Conservation (phyloP, 768 basidiomycete genomes). For the Phanerochaete carnosa region DNA sequence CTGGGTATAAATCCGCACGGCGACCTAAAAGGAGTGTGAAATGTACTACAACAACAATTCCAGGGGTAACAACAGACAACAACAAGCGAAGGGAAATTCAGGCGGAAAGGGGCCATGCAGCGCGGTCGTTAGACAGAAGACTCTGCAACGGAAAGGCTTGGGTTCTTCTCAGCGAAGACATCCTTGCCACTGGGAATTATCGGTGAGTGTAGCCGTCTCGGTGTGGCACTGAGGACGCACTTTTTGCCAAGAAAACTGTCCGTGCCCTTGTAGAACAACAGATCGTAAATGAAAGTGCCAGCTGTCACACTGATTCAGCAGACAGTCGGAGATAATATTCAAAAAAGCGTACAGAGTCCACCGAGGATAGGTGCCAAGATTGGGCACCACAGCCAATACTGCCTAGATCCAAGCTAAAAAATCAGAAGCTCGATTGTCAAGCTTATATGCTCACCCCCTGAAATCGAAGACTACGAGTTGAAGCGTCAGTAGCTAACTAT, state of each 20-base stretch:
- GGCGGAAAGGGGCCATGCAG: background rate
- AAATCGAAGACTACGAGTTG: slow-evolving; percentile 34
- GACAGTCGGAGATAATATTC: background rate
- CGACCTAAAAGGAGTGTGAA: background rate
- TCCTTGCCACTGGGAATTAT: slow-evolving; percentile 18
- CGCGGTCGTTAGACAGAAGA: background rate
- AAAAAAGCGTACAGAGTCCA: slow-evolving; percentile 32
- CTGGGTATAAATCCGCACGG: background rate
- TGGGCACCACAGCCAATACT: slow-evolving; percentile 77
- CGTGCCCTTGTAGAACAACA: slow-evolving; percentile 50
- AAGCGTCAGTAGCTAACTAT: background rate
- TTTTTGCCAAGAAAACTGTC: slow-evolving; percentile 53
- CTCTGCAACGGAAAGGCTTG: background rate
- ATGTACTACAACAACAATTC: background rate
- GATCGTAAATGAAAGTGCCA: slow-evolving; percentile 56
- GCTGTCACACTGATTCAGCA: slow-evolving; percentile 12
- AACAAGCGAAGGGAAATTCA: background rate
- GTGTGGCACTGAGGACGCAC: slow-evolving; percentile 41
- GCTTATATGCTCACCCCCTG: slow-evolving; percentile 34
- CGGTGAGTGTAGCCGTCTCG: too few species aligned
- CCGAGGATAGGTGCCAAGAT: slow-evolving; percentile 60
- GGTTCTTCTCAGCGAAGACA: background rate
- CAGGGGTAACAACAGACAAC: background rate
- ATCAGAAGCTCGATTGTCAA: slow-evolving; percentile 4
- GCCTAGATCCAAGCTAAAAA: slow-evolving; percentile 35